These are phyloP conservation scores for Cladorrhinum sp. DNA, from an alignment of 2,329 filamentous ascomycete genomes.

Conservation along the genomic window DNA sequence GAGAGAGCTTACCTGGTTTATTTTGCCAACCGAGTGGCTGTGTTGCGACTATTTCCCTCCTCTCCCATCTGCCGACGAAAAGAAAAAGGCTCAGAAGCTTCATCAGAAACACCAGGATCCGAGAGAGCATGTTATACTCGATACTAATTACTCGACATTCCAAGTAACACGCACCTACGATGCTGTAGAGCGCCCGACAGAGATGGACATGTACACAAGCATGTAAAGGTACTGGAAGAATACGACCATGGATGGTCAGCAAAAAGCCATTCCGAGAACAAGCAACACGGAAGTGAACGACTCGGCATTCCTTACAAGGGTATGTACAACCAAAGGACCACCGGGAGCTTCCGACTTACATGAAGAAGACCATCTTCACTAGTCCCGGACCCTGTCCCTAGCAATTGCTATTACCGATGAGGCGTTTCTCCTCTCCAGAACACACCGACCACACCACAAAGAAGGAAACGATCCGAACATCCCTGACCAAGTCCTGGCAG, in stretches of 20 bases:
- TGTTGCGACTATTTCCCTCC: too few species aligned
- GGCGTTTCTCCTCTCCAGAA: too few species aligned
- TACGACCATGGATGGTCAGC: neutral
- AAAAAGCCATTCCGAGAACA: neutral
- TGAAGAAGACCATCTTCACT: neutral
- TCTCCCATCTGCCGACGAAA: neutral
- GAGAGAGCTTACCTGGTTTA: too few species aligned
- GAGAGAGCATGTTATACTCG: neutral
- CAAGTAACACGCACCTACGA: neutral
- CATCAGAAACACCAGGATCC: neutral
- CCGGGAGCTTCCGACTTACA: neutral
- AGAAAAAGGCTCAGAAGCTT: neutral
- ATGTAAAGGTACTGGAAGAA: neutral
- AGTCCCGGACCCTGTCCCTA: too few species aligned
- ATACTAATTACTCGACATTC: neutral
- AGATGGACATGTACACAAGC: neutral
- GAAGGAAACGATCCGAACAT: too few species aligned
- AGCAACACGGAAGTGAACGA: neutral
- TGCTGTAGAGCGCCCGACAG: neutral
- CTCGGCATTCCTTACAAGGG: neutral
- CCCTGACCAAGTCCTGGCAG: too few species aligned
- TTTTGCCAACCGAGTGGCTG: too few species aligned
- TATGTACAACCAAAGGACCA: neutral
- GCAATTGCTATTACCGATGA: too few species aligned
- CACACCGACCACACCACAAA: too few species aligned